Evolutionary conservation across 129 eudicot species (phyloP), one percentile per base, ranked within the genome.

Genomic region (Daucus carota): DNA sequence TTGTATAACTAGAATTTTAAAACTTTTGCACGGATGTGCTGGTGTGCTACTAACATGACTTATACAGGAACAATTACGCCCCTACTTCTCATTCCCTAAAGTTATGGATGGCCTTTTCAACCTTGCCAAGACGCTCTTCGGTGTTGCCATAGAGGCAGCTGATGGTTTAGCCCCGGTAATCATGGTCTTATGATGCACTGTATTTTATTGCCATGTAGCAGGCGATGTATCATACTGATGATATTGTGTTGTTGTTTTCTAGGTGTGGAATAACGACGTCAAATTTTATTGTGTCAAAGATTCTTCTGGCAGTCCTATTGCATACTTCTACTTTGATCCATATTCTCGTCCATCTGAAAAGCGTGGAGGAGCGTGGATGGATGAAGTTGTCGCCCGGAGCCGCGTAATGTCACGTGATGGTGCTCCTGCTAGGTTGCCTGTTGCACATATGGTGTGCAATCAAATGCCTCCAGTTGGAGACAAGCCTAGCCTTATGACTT

Each of bases 331-430:
- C 77, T 94, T 94, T 80, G 98, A 94, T 85, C 98, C 98, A 47
- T 94, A 89, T 75, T 89, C 96, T 68, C 98, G 97, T 34, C 98
- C 98, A 75, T 88, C 90, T 75, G 97, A 94, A 71, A 94, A 94
- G 66, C 86, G 92, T 38, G 98, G 96, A 16, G 98, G 98, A 74
- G 98, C 98, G 76, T 94, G 98, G 98, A 94, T 94, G 98, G 89
- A 88, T 79, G 97, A 94, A 78, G 98, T 94, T 77, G 78, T 91
- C 59, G 83, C 91, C 75, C 90, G 98, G 40, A 94, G 97, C 60
- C 90, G 93, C 65, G 84, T 87, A 83, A 73, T 87, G 65, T 89
- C 98, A 28, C 83, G 48, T 68, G 93, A 89, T 71, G 93, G 90
- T 75, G 73, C 80, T 84, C 80, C 93, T 78, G 87, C 79, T 76